Evolutionary conservation across 2,329 filamentous ascomycete species (phyloP), one percentile per base, ranked within the genome.

Genomic region (Nemania sp.): DNA sequence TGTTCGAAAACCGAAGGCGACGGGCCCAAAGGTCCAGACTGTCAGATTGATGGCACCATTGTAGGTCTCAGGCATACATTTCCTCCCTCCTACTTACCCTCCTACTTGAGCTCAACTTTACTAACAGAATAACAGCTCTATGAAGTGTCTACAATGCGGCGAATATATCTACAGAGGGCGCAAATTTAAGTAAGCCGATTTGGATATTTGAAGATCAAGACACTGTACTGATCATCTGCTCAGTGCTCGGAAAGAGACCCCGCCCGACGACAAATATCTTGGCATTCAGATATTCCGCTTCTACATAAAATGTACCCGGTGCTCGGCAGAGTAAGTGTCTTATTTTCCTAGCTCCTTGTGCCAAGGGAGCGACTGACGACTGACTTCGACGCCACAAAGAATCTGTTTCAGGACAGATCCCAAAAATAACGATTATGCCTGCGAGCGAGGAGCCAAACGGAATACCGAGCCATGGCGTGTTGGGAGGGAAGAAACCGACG

Each of bases 391-490:
- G 9, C 6, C 14, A 17, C 9, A 14, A 31, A 19, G 50, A 45
- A 62, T 64, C 28, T 59, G 60, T 15, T 62, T 62, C 41, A 53
- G 50, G 60, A 97, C 94, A 0, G 94, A 99, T 64, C 94, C 94
- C 0, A 95, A 95, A 72, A 92, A 92, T 67, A 91, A 91, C 80
- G 93, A 97, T 70, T 99, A 97, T 69, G 83, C 64, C 80, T 75
- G 81, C 68, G 82, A 95, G 71, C 80, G 81, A 44, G 93, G 94
- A 14, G 94, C 93, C 5, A 91, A 93, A 73, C 82, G 94, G 39
- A 97, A 96, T 71, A 94, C 94, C 60, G 94, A 99, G 72, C 88
- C 89, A 0, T 99, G 94, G 94, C 78, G 91, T 22, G 76, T 82
- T 52, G 75, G 76, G 7, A 70, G 70, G 45, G 80, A 82, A 20